Evolutionary conservation across 495 filamentous ascomycete species (phyloP).

Genomic region (Lasiosphaeria ovina): DNA sequence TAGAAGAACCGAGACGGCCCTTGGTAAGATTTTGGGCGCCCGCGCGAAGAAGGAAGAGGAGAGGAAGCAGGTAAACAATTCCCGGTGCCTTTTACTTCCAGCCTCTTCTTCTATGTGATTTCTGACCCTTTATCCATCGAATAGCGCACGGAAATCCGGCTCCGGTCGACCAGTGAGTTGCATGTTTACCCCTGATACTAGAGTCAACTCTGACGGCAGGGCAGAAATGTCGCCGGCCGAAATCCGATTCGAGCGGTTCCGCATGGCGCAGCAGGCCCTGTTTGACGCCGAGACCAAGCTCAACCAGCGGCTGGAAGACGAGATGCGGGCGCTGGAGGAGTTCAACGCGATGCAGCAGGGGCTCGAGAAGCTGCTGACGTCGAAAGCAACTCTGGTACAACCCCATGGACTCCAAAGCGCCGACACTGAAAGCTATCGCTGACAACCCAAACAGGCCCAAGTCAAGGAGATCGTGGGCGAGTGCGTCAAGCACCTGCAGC

Average conservation of each 20-base stretch:
- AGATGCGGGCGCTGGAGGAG: not conserved
- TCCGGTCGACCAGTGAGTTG: not conserved
- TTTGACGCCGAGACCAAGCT: not conserved
- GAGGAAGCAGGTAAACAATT: not conserved
- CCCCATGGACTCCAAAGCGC: not conserved
- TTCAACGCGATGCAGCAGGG: not conserved
- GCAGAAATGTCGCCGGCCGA: not conserved
- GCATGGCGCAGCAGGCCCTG: not conserved
- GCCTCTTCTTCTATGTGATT: not conserved
- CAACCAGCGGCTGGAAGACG: slow-evolving; percentile 1
- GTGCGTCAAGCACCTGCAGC: not conserved
- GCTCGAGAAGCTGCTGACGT: not conserved
- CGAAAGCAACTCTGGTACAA: not conserved
- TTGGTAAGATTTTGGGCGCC: not conserved
- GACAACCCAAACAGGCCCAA: not conserved
- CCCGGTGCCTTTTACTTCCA: not conserved
- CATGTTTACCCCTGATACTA: not conserved
- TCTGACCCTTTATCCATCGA: not conserved
- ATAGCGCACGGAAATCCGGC: not conserved
- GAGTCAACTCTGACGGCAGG: not conserved
- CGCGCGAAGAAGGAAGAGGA: not conserved
- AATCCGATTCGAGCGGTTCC: not conserved
- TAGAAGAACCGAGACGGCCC: not conserved
- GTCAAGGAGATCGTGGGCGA: slow-evolving; percentile 1
- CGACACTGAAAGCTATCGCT: not conserved